Percentiles rank a stretch among this genome's conserved stretches.
Evolutionary conservation across 306 rosid species (phyloP).

Genomic region (Rosa multiflora): DNA sequence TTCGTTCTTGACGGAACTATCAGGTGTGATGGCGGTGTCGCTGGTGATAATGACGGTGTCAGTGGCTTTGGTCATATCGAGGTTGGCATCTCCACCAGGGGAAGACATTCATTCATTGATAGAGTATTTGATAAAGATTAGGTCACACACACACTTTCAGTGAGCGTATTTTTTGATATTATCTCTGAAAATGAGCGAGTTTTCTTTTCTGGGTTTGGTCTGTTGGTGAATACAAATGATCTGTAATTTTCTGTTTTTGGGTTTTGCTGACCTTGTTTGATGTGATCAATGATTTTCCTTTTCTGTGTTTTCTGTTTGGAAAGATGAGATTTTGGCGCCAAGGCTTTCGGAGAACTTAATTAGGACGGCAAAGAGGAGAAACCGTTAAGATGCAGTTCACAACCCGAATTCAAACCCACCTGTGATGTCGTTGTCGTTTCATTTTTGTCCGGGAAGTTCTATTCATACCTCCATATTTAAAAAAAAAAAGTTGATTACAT

Average conservation of each 20-base stretch:
- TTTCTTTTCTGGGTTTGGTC: background rate
- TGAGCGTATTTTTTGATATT: background rate
- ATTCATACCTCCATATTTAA: no score
- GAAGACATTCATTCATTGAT: slow-evolving; percentile 53
- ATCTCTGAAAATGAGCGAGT: background rate
- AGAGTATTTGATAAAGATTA: no score
- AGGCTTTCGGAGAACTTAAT: slow-evolving; percentile 54
- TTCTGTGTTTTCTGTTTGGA: slow-evolving; percentile 35
- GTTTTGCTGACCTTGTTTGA: slow-evolving; percentile 18
- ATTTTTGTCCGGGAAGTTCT: no score
- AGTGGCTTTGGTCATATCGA: slow-evolving; percentile 44
- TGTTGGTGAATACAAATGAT: background rate
- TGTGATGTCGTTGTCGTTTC: no score
- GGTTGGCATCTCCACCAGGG: slow-evolving; percentile 25
- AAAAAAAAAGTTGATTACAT: no score
- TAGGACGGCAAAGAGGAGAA: slow-evolving; percentile 25
- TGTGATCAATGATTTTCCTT: slow-evolving; percentile 7
- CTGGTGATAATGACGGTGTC: slow-evolving; percentile 6
- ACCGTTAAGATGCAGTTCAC: slow-evolving; percentile 30
- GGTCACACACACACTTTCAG: slow-evolving; percentile 9
- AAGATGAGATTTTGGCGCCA: slow-evolving; percentile 74
- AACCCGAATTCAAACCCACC: background rate
- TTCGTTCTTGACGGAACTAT: slow-evolving; percentile 44
- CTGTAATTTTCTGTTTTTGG: background rate
- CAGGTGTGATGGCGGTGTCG: slow-evolving; percentile 17